These are phyloP conservation scores for Wickerhamiella brachini DNA, from an alignment of 805 yeast genomes.

Conservation along the genomic window DNA sequence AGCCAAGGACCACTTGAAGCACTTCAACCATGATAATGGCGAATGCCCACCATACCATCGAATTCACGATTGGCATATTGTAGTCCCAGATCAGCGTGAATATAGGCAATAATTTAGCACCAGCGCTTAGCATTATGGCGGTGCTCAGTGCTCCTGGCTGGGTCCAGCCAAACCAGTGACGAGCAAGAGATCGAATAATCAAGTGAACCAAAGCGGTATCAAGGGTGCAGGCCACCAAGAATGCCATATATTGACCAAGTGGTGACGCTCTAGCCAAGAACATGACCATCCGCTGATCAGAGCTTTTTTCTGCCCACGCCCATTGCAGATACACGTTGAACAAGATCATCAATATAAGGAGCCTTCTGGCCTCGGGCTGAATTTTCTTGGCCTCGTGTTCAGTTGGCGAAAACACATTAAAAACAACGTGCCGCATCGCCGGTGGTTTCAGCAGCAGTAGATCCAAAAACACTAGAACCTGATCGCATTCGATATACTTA, in stretches of 20 bases:
- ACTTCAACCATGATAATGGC: conserved; percentile 56
- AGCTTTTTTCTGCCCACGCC: conserved; percentile 72
- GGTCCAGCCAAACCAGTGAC: conserved; percentile 24
- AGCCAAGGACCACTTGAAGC: conserved; percentile 30
- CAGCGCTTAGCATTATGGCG: conserved; percentile 61
- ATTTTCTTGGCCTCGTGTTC: not conserved
- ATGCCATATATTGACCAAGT: conserved; percentile 26
- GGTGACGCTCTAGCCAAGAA: conserved; percentile 22
- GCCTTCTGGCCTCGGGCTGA: conserved; percentile 25
- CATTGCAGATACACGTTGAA: conserved; percentile 85
- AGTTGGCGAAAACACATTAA: conserved; percentile 36
- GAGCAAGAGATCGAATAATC: conserved; percentile 26
- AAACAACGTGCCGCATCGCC: conserved; percentile 67
- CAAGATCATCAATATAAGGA: conserved; percentile 49
- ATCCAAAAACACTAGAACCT: conserved; percentile 72
- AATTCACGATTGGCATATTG: conserved; percentile 57
- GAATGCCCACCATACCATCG: conserved; percentile 46
- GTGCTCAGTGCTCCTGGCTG: conserved; percentile 38
- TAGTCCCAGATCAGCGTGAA: conserved; percentile 95
- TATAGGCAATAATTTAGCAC: conserved; percentile 76
- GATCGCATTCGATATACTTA: conserved; percentile 81
- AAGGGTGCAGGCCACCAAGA: conserved; percentile 23
- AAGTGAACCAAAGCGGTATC: conserved; percentile 26
- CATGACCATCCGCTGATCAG: conserved; percentile 14
- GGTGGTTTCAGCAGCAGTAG: conserved; percentile 71